Evolutionary conservation across 1,284 basidiomycete genomes (phyloP).

Genomic region (Prillingera fragicola): DNA sequence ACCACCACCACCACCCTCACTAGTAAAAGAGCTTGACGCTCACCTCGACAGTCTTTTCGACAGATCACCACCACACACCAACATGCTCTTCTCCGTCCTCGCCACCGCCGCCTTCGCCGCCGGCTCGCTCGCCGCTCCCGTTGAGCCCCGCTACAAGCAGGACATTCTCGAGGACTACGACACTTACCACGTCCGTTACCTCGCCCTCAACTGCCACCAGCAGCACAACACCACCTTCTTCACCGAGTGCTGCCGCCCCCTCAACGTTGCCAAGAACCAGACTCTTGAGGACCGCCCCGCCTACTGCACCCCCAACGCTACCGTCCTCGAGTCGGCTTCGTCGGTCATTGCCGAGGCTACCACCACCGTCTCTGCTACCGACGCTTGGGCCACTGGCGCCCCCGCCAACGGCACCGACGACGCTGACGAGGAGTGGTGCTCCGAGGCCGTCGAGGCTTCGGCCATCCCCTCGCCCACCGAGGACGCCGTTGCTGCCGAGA

Average conservation of each 20-base stretch:
- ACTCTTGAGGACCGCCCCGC: constrained; percentile 51
- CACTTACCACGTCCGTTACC: constrained; percentile 61
- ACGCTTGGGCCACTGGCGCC: constrained; percentile 27
- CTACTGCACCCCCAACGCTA: constrained; percentile 53
- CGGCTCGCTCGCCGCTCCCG: constrained; percentile 51
- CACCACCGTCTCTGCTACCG: constrained; percentile 16
- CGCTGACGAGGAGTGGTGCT: constrained; percentile 8
- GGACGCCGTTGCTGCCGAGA: constrained; percentile 18
- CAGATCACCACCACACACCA: constrained; percentile 9
- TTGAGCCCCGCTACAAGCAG: constrained; percentile 51
- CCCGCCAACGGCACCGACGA: constrained; percentile 20
- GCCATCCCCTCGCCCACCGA: constrained; percentile 14
- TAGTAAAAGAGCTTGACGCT: constrained; percentile 15
- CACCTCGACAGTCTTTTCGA: constrained; percentile 16
- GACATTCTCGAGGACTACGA: constrained; percentile 55
- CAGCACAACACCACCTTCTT: constrained; percentile 61
- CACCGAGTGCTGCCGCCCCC: constrained; percentile 57
- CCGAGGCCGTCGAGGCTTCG: constrained; percentile 6
- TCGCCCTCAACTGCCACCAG: constrained; percentile 53
- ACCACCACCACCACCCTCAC: constrained; percentile 4
- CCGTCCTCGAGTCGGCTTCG: constrained; percentile 25
- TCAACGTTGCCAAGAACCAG: constrained; percentile 53
- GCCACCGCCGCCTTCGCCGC: constrained; percentile 54
- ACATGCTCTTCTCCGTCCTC: constrained; percentile 47
- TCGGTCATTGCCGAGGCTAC: constrained; percentile 16